phyloP scores from a whole-genome alignment of 2,329 filamentous ascomycete genomes.

The Aspergillus oerlinghausenensis region DNA sequence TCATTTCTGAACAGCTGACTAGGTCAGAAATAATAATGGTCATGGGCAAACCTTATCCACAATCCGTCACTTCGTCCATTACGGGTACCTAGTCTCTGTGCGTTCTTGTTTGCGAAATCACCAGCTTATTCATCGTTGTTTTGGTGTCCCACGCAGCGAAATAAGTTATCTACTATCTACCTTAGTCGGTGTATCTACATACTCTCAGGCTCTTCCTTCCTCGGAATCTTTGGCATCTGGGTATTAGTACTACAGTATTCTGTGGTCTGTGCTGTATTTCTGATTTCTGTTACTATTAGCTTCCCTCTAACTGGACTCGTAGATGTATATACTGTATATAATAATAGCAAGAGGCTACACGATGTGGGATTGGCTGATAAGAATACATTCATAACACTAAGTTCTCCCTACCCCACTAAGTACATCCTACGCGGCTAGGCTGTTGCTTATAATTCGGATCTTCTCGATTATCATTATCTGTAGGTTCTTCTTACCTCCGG shows the following conservation, averaged over 20 bases:
- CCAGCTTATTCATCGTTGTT: too few species aligned
- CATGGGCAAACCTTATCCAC: not conserved
- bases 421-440: not conserved
- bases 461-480: not conserved
- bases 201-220: not conserved
- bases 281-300: not conserved
- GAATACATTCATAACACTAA: not conserved
- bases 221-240: not conserved
- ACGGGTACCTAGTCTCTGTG: not conserved
- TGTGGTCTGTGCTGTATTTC: not conserved
- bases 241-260: not conserved
- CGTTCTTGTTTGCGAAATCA: too few species aligned
- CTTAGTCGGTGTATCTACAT: not conserved
- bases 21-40: not conserved
- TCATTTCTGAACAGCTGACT: not conserved
- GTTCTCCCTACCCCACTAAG: not conserved
- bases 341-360: not conserved
- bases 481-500: not conserved
- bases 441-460: not conserved
- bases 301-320: not conserved
- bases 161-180: not conserved
- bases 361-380: not conserved
- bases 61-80: not conserved
- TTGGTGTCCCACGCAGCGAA: too few species aligned
- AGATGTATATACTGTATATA: not conserved